These are phyloP conservation scores for Heliosperma pusillum DNA, from an alignment of 148 eudicot genomes.

Conservation along the genomic window DNA sequence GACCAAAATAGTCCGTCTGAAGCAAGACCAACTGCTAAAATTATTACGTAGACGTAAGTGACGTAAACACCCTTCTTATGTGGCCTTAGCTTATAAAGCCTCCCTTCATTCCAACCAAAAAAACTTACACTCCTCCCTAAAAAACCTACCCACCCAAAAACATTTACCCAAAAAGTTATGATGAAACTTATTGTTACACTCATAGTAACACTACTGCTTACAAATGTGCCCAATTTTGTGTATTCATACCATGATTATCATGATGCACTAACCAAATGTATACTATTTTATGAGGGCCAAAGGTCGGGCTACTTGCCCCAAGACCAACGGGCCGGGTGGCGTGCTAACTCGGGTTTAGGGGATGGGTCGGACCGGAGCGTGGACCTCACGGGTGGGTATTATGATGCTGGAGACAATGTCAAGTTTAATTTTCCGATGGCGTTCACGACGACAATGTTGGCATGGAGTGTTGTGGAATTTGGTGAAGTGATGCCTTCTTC, in stretches of 20 bases:
- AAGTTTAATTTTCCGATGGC: conserved; percentile 98
- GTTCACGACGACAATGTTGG: conserved; percentile 85
- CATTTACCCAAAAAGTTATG: not conserved
- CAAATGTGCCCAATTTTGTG: conserved; percentile 13
- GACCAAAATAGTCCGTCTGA: too few species aligned
- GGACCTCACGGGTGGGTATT: conserved; percentile 79
- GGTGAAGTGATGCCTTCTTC: conserved; percentile 62
- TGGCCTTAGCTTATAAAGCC: conserved; percentile 23
- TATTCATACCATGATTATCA: conserved; percentile 47
- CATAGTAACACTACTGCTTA: not conserved
- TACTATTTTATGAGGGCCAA: conserved; percentile 83
- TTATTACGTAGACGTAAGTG: conserved; percentile 1
- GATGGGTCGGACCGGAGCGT: conserved; percentile 50
- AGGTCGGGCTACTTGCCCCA: conserved; percentile 67
- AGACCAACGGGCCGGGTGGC: conserved; percentile 64
- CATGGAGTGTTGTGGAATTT: conserved; percentile 90
- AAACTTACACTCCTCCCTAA: conserved; percentile 13
- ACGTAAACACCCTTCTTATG: conserved; percentile 21
- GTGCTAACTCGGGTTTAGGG: conserved; percentile 51
- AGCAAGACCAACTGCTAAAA: too few species aligned
- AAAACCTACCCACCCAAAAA: conserved; percentile 8
- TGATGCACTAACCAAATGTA: conserved; percentile 64
- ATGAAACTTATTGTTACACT: conserved; percentile 22
- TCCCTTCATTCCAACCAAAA: conserved; percentile 21
- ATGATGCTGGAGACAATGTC: conserved; percentile 89